Base-by-base conservation (phyloP, 139 green algal species). In the Raphidocelis subcapitata region DNA sequence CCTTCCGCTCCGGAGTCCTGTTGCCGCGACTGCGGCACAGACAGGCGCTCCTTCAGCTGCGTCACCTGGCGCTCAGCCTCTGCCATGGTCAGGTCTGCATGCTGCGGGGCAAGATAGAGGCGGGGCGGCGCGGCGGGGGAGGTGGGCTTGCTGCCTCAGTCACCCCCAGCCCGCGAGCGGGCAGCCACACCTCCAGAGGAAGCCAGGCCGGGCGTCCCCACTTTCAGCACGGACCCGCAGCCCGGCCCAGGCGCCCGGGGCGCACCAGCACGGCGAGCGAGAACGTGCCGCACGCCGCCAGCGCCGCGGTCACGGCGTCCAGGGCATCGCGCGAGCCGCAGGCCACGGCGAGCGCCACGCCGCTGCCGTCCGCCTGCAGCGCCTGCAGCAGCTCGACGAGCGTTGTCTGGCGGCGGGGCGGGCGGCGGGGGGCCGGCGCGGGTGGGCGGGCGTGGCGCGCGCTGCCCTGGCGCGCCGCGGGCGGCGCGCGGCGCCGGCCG, bases 311-410 rank as follows among this genome's bases (percentile, higher is more conserved):
- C 1, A 75, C 69, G 14, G 60, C 61, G 36, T 69, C 61, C 10
- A 83, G 52, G 18, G 65, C 57, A 60, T 79, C 77, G 0, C 72
- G 66, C 1, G 72, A 65, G 51, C 77, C 79, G 72, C 77, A 83
- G 54, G 66, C 63, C 2, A 83, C 66, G 10, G 77, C 77, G 12
- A 83, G 28, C 4, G 72, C 59, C 21, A 76, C 36, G 28, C 41
- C 41, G 41, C 66, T 47, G 5, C 1, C 41, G 46, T 73, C 49
- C 21, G 54, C 59, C 32, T 62, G 47, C 37, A 83, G 54, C 1
- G 67, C 52, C n/a, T 79, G 72, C n/a, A 83, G 65, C 28, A 83
- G 26, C 66, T 83, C 77, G n/a, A 83, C 47, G 14, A 83, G 61
- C 1, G 77, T 83, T 15, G 61, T 60, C 77, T 83, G n/a, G 54